These are phyloP conservation scores for Arabidopsis arenosa DNA, from an alignment of 345 rosid genomes.

Conservation along the genomic window DNA sequence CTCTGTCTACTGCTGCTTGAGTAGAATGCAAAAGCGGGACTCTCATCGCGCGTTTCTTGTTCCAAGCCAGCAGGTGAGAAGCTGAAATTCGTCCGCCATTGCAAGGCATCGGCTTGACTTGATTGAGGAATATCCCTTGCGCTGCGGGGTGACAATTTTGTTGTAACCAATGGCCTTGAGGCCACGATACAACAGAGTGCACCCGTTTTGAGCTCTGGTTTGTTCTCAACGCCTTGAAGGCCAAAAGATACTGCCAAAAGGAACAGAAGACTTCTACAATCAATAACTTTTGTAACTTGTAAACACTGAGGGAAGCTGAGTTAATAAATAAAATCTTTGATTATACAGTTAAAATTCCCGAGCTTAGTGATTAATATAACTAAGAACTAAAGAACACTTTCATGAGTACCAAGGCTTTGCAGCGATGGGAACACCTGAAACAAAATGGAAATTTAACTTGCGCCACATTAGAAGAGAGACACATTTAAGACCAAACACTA, in stretches of 20 bases:
- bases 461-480: too few species aligned
- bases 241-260: background rate
- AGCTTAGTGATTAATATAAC: background rate
- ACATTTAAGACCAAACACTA: background rate
- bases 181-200: slow-evolving; percentile 95
- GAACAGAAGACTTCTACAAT: background rate
- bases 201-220: slow-evolving; percentile 68
- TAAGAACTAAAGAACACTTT: background rate
- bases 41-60: slow-evolving; percentile 40
- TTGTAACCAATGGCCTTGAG: slow-evolving; percentile 82
- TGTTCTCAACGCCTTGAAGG: background rate
- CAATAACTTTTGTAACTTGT: background rate
- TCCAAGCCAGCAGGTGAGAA: slow-evolving; percentile 73
- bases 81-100: slow-evolving; percentile 81
- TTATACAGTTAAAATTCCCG: background rate
- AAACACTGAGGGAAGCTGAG: background rate
- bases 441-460: background rate
- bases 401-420: background rate
- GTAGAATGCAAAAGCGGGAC: slow-evolving; percentile 52
- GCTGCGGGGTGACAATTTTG: slow-evolving; percentile 39
- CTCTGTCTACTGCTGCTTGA: slow-evolving; percentile 54
- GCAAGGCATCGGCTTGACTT: slow-evolving; percentile 58
- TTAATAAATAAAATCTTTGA: background rate
- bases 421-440: background rate
- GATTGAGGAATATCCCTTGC: slow-evolving; percentile 40